These are phyloP conservation scores for Magnaporthiopsis incrustans DNA, from an alignment of 2,329 filamentous ascomycete genomes.

Conservation along the genomic window DNA sequence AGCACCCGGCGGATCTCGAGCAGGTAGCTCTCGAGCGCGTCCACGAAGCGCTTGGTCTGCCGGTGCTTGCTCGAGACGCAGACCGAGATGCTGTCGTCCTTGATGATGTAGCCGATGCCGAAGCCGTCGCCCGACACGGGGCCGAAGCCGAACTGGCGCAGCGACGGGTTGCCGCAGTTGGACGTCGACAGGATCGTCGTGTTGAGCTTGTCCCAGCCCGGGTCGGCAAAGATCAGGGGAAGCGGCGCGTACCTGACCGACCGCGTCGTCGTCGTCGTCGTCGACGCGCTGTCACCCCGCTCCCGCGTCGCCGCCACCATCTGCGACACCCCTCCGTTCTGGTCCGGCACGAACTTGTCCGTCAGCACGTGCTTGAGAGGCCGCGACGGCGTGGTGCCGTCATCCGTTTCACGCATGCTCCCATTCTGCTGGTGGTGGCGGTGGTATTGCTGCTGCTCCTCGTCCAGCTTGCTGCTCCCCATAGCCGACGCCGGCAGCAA, in stretches of 20 bases:
- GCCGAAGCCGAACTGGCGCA: conserved; percentile 94
- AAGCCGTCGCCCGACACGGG: conserved; percentile 91
- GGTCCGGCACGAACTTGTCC: not conserved
- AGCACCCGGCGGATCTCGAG: conserved; percentile 83
- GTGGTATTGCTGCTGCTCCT: not conserved
- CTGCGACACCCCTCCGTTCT: conserved; percentile 23
- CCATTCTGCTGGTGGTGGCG: conserved; percentile 10
- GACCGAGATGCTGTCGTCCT: conserved; percentile 82
- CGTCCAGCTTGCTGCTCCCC: not conserved
- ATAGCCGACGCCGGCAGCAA: conserved; percentile 32
- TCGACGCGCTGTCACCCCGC: conserved; percentile 47
- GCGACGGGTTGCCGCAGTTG: conserved; percentile 95
- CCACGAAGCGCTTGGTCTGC: conserved; percentile 84
- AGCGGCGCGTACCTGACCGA: conserved; percentile 33
- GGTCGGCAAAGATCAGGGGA: conserved; percentile 77
- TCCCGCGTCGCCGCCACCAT: conserved; percentile 26
- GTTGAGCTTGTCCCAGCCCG: conserved; percentile 92
- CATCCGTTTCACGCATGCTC: conserved; percentile 10
- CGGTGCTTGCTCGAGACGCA: conserved; percentile 90
- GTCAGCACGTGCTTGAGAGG: not conserved
- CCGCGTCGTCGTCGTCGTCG: conserved; percentile 29
- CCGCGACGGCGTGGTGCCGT: conserved; percentile 23
- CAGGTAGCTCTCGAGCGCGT: conserved; percentile 83
- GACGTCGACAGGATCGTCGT: conserved; percentile 91
- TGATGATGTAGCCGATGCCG: conserved; percentile 98